Evolutionary conservation across 331 rosid genomes (phyloP), one percentile per base, ranked within the genome.

Genomic region (Rosa hybrid): DNA sequence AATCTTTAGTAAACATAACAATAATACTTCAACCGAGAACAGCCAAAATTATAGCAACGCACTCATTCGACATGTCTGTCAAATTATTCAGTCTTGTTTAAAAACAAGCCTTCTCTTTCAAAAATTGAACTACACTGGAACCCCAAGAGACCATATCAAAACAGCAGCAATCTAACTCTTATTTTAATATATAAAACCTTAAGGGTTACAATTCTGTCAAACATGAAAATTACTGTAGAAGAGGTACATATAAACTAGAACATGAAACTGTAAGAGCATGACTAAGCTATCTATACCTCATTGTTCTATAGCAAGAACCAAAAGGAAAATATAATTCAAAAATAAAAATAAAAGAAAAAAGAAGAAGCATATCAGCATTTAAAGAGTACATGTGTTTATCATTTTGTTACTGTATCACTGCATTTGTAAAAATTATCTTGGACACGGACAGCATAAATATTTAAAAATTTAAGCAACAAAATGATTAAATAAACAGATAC

Each of bases 301-400:
- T 21, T 14, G n/a, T 65, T 48, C 51, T 8, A 53, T 21, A 78
- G 23, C 53, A 50, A 12, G 39, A 78, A 74, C 72, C 25, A 75
- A 69, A 18, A 51, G 57, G 60, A 53, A 17, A 53, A 17, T 51
- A 53, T 2, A 6, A 18, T 54, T 20, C 20, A 20, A 18, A 54
- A 6, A n/a, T 54, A 54, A 18, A 56, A 16, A 50, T 14, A 50
- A 50, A 50, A 50, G 16, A 14, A 14, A 14, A 14, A 34, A 34
- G 39, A 34, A 45, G 49, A 45, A 45, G 49, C 11, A 56, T 18
- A 20, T 8, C 1, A 18, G 60, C 21, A 18, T 53, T 54, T 54
- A 20, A 20, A 7, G 62, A 56, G 12, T 56, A 56, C 62, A n/a
- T 17, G 59, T 20, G 9, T 20, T 56, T 57, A 57, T 57, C 3